Percentiles rank a stretch among this genome's conserved stretches.
phyloP scores from a whole-genome alignment of 2,329 filamentous ascomycete species.

The Ceratocystis papillata region DNA sequence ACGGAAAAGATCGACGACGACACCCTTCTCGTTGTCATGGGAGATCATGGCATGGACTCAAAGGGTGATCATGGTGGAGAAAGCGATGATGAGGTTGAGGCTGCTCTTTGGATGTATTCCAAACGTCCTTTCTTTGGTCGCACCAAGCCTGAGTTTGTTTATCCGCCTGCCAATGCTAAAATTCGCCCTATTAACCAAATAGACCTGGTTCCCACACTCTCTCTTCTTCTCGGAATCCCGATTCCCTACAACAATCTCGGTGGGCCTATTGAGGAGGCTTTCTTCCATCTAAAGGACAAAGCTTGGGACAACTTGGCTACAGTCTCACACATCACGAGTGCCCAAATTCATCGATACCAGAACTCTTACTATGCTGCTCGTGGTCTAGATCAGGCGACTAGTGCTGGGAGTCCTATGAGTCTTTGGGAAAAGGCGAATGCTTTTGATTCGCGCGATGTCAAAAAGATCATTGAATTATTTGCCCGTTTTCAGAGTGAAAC shows the following conservation, averaged over 20 bases:
- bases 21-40: slow-evolving; percentile 88
- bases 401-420: slow-evolving; percentile 32
- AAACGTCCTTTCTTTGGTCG: slow-evolving; percentile 77
- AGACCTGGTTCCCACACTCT: slow-evolving; percentile 84
- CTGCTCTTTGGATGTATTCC: slow-evolving; percentile 97
- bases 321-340: slow-evolving; percentile 66
- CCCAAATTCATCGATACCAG: slow-evolving; percentile 84
- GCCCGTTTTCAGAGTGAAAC: slow-evolving; percentile 67
- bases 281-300: slow-evolving; percentile 57
- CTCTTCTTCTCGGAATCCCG: slow-evolving; percentile 76
- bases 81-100: slow-evolving; percentile 89
- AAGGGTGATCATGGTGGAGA: slow-evolving; percentile 99
- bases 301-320: slow-evolving; percentile 67
- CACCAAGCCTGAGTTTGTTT: slow-evolving; percentile 46
- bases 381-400: slow-evolving; percentile 52
- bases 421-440: slow-evolving; percentile 42
- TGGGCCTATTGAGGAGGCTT: slow-evolving; percentile 86
- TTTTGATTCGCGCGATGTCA: slow-evolving; percentile 33
- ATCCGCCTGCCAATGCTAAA: slow-evolving; percentile 62
- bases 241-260: slow-evolving; percentile 96
- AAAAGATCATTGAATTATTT: slow-evolving; percentile 48
- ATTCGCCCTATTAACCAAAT: slow-evolving; percentile 71
- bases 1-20: slow-evolving; percentile 65
- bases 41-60: slow-evolving; percentile 96
- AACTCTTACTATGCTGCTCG: slow-evolving; percentile 65